Base-by-base conservation (phyloP, 108 stramenopile genomes). In the Nitzschia palea region DNA sequence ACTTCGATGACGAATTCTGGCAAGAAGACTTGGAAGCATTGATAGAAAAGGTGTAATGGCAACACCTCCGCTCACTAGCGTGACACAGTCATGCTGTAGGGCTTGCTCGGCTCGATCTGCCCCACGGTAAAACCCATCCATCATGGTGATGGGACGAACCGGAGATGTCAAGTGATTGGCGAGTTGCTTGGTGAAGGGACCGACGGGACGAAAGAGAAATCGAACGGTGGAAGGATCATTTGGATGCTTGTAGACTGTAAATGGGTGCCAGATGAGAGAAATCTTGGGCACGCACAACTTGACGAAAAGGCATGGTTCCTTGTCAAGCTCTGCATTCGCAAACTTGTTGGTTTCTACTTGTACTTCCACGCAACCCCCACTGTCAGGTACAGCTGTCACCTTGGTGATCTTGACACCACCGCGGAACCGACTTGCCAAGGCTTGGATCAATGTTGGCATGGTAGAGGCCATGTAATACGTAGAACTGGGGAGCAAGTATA, bases 321-420 rank as follows among this genome's bases (percentile, higher is more conserved):
- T n/a, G 6, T 59, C 59, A 9, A 70, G 58, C 5, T 26, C 34
- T 34, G 25, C 44, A 36, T 59, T 12, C 15, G 58, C 31, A n/a
- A 10, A 18, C 10, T 30, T 4, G 3, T 34, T 30, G 5, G 69
- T 30, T 5, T 35, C 34, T 2, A 70, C 20, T 30, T 77, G 37
- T n/a, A 78, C 34, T 27, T 74, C 79, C n/a, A 78, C 64, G 57
- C 79, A 80, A 12, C 73, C 79, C 12, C 76, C 72, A 45, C 65
- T 57, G 65, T 84, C 79, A 18, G 74, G 57, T 1, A 84, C 55
- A 25, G 40, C 37, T 23, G 56, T 29, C 17, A 79, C 82, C 23
- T 43, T 65, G 20, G 53, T 29, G 28, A 79, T 53, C 28, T 33
- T 45, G 32, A 77, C 66, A 35, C 78, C 71, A 2, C 69, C 77